phyloP scores from a whole-genome alignment of 768 basidiomycete genomes.

The Boletus reticuloceps region DNA sequence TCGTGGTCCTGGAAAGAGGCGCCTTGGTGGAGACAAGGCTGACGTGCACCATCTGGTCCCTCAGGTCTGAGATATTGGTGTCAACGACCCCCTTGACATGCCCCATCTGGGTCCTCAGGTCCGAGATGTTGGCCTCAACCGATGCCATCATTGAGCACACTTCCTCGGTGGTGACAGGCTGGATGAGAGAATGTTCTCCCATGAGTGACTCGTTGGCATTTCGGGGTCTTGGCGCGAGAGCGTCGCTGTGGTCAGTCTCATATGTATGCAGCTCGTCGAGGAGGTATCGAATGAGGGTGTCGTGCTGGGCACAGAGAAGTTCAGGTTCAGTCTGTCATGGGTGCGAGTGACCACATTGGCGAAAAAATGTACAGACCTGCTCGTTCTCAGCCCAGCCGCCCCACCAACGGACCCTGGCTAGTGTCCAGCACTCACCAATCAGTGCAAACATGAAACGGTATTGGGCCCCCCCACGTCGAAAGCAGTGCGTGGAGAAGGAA shows the following conservation, averaged over 20 bases:
- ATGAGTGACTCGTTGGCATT: too few relatives aligned
- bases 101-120: not conserved
- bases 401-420: slow-evolving; percentile 36
- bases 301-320: not conserved
- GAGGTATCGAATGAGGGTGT: not conserved
- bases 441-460: slow-evolving; percentile 41
- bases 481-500: not conserved
- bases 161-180: not conserved
- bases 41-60: too few relatives aligned
- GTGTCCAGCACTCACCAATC: slow-evolving; percentile 33
- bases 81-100: not conserved
- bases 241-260: not conserved
- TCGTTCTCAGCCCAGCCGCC: slow-evolving; percentile 41
- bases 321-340: not conserved
- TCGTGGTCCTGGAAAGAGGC: too few relatives aligned
- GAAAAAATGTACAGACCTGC: slow-evolving; percentile 20
- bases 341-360: not conserved
- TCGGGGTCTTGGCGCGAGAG: not conserved
- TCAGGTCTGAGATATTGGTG: too few relatives aligned
- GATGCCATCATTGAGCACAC: not conserved
- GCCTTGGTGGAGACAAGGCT: not conserved
- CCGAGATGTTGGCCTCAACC: not conserved
- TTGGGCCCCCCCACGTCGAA: not conserved
- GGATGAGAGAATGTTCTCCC: not conserved
- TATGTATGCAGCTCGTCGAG: not conserved